phyloP scores from a whole-genome alignment of 805 yeast genomes.

The Sugiyamaella boreocaroliniensis region DNA sequence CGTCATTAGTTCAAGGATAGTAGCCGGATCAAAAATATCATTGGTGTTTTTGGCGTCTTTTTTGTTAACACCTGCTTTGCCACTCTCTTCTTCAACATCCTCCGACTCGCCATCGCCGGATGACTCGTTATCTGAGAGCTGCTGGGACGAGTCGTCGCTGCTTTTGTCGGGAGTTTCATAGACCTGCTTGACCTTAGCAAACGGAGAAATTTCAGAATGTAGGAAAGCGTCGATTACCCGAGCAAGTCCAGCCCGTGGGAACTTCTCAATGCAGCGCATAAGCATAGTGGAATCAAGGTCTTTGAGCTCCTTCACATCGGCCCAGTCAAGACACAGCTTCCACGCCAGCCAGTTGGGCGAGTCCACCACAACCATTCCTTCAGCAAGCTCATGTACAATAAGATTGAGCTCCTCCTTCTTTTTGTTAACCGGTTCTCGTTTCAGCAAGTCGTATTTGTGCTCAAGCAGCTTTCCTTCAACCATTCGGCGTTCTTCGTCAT shows the following conservation, averaged over 20 bases:
- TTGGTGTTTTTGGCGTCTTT: constrained; percentile 1
- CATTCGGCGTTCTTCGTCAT: constrained; percentile 51
- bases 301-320: constrained; percentile 47
- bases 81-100: constrained; percentile 21
- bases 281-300: constrained; percentile 44
- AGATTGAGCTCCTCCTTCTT: constrained; percentile 35
- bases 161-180: constrained; percentile 18
- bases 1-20: constrained; percentile 43
- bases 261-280: constrained; percentile 46
- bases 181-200: constrained; percentile 30
- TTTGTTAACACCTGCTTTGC: constrained; percentile 8
- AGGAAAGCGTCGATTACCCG: constrained; percentile 55
- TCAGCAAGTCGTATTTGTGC: constrained; percentile 49
- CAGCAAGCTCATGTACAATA: constrained; percentile 50
- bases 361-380: constrained; percentile 66
- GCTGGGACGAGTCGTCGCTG: background rate
- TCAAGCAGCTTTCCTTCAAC: constrained; percentile 56
- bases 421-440: constrained; percentile 40
- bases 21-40: constrained; percentile 33
- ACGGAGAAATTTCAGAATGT: constrained; percentile 63
- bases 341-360: constrained; percentile 61
- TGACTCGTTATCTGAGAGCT: background rate
- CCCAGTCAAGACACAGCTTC: constrained; percentile 68
- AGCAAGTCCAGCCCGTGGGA: constrained; percentile 57
- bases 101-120: constrained; percentile 21